These are phyloP conservation scores for Trichophyton benhamiae DNA, from an alignment of 2,329 filamentous ascomycete species.

Conservation along the genomic window DNA sequence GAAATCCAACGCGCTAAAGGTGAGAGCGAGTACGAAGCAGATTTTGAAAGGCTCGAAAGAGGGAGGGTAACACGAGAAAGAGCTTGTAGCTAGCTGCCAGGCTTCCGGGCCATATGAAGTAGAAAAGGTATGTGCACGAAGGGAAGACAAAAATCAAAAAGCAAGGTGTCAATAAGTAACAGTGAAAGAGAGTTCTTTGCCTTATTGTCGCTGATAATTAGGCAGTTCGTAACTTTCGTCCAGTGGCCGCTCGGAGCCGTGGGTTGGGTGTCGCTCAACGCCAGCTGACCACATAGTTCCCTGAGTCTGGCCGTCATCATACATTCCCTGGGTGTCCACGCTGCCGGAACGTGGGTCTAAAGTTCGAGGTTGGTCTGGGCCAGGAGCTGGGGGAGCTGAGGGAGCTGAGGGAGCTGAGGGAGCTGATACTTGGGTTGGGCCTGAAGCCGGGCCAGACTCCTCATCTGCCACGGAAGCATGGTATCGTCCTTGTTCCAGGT, in stretches of 20 bases:
- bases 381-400: neutral
- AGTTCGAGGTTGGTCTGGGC: neutral
- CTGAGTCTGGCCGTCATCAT: slow-evolving; percentile 6
- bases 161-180: neutral
- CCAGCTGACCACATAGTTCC: neutral
- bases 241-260: neutral
- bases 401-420: neutral
- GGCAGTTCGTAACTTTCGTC: neutral
- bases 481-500: slow-evolving; percentile 38
- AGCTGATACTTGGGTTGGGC: neutral
- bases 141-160: neutral
- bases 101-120: neutral
- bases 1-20: too few relatives aligned
- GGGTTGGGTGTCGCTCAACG: neutral
- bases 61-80: neutral
- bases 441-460: neutral
- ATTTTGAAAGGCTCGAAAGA: neutral
- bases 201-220: slow-evolving; percentile 2
- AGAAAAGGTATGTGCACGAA: neutral
- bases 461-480: slow-evolving; percentile 19
- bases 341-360: slow-evolving; percentile 15
- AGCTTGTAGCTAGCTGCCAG: neutral
- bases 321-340: slow-evolving; percentile 14
- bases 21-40: too few relatives aligned
- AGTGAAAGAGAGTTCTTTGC: neutral